Percentiles rank a stretch among this genome's conserved stretches.
These are phyloP conservation scores for Corymbia citriodora DNA, from an alignment of 441 rosid species.

Conservation along the genomic window DNA sequence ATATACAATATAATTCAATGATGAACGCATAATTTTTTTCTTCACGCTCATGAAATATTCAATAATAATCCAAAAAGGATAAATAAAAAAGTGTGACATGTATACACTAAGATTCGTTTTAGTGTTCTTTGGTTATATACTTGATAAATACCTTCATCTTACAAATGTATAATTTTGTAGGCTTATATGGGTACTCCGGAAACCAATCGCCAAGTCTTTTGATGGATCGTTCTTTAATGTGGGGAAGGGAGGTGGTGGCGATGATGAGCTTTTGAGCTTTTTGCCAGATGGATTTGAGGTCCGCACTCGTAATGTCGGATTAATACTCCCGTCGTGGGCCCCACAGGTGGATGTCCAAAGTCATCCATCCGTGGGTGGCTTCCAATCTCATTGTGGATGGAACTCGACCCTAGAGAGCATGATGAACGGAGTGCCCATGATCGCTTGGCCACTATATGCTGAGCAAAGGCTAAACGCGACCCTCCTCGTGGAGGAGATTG, in stretches of 20 bases:
- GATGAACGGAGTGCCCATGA: conserved; percentile 47
- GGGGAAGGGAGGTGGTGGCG: background rate
- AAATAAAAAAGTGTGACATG: background rate
- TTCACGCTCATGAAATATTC: no score
- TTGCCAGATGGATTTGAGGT: accelerated
- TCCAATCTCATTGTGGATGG: background rate
- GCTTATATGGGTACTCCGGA: background rate
- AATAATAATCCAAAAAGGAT: background rate
- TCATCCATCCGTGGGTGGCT: background rate
- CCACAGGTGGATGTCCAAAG: background rate
- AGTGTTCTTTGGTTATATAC: background rate
- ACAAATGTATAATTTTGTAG: background rate
- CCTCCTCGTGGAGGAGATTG: conserved; percentile 31
- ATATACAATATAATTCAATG: background rate
- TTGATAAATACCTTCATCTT: background rate
- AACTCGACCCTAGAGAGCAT: conserved; percentile 30
- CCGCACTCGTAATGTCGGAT: background rate
- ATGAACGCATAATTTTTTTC: background rate
- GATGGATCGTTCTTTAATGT: background rate
- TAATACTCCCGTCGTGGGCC: background rate
- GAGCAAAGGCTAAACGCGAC: conserved; percentile 55
- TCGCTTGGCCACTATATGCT: conserved; percentile 58
- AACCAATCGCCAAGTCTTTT: background rate
- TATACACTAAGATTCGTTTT: no score
- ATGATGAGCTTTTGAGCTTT: background rate